Percentiles rank a stretch among this genome's conserved stretches.
These are phyloP conservation scores for Metschnikowia corniflorae DNA, from an alignment of 805 yeast species.

Conservation along the genomic window DNA sequence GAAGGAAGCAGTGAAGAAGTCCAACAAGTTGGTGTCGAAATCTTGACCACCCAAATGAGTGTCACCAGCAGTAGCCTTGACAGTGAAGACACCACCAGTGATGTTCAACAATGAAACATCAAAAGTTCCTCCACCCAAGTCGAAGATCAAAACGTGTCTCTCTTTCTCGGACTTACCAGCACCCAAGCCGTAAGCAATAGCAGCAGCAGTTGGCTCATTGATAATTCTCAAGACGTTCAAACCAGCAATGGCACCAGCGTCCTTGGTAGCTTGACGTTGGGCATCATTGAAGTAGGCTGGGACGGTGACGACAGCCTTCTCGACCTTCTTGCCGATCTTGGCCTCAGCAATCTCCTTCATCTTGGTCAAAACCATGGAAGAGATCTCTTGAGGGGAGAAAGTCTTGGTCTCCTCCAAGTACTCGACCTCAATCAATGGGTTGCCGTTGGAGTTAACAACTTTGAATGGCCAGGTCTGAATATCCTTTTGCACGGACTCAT, in stretches of 20 bases:
- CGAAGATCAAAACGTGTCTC: constrained; percentile 81
- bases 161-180: constrained; percentile 38
- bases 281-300: constrained; percentile 51
- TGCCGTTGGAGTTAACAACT: constrained; percentile 43
- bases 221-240: constrained; percentile 47
- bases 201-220: constrained; percentile 59
- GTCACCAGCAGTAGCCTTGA: constrained; percentile 78
- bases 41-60: constrained; percentile 53
- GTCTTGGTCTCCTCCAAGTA: constrained; percentile 46
- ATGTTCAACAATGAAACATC: constrained; percentile 90
- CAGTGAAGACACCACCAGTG: constrained; percentile 95
- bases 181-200: constrained; percentile 33
- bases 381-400: constrained; percentile 48
- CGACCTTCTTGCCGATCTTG: constrained; percentile 76
- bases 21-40: constrained; percentile 49
- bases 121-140: constrained; percentile 97
- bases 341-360: constrained; percentile 79
- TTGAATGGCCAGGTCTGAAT: constrained; percentile 48
- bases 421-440: constrained; percentile 46
- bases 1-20: constrained; percentile 45
- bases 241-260: constrained; percentile 51
- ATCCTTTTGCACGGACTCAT: constrained; percentile 58
- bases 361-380: constrained; percentile 48
- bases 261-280: constrained; percentile 51
- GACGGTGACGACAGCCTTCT: constrained; percentile 47